phyloP scores from a whole-genome alignment of 169 alveolate genomes.

The Cryptosporidium ubiquitum region DNA sequence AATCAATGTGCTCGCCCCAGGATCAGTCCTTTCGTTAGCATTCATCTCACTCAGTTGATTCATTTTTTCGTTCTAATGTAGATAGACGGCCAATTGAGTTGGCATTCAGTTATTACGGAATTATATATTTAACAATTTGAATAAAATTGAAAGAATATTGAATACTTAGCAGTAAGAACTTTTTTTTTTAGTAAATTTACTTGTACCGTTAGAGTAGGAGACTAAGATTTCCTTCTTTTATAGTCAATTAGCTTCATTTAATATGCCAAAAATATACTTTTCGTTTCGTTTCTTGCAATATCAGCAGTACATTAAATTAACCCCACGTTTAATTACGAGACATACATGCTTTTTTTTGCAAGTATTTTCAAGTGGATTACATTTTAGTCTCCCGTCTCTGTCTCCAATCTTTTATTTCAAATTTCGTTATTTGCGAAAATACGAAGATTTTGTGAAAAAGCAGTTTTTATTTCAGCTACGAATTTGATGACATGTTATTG shows the following conservation, averaged over 20 bases:
- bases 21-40: neutral
- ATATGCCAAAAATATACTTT: conserved; percentile 33
- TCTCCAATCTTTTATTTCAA: conserved; percentile 35
- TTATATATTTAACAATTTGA: neutral
- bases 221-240: neutral
- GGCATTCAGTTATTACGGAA: neutral
- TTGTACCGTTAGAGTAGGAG: neutral
- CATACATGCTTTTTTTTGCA: conserved; percentile 74
- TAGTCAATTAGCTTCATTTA: conserved; percentile 10
- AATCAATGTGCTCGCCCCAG: neutral
- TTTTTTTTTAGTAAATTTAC: neutral
- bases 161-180: neutral
- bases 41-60: conserved; percentile 8
- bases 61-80: neutral
- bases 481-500: too few species aligned
- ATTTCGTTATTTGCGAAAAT: neutral
- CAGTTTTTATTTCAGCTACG: neutral
- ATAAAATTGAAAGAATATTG: neutral
- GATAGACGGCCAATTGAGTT: neutral
- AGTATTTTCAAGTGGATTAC: conserved; percentile 73
- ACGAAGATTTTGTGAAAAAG: neutral
- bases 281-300: conserved; percentile 52
- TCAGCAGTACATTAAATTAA: conserved; percentile 33
- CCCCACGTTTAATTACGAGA: conserved; percentile 76
- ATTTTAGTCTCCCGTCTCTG: conserved; percentile 71